Evolutionary conservation across 2,329 filamentous ascomycete species (phyloP), one percentile per base, ranked within the genome.

Genomic region (Fusarium incarnatum): DNA sequence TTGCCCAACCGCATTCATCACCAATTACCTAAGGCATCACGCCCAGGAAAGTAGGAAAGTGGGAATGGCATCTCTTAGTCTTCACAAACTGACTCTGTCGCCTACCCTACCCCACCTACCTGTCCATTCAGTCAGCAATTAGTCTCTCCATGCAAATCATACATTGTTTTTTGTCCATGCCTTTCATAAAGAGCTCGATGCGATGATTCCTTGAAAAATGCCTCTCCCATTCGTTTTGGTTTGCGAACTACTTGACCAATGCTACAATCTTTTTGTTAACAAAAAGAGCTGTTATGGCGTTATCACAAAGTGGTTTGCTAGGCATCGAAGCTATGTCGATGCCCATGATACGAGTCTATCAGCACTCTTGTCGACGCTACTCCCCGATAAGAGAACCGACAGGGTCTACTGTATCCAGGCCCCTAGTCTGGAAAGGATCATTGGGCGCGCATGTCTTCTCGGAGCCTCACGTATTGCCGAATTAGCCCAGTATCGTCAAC

Each of bases 351-450:
- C 87, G 2, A 82, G 90, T 73, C 82, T 85, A 3, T 81, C 87
- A 2, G 91, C 92, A 4, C 81, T 97, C 3, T 82, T 97, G 0
- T 94, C 92, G 2, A 90, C 91, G 5, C 80, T 98, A 1, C 86
- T 97, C 0, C 93, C 94, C 0, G 90, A 94, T 67, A 89, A 86
- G 69, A 86, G 94, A 56, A 90, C 89, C 5, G 94, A 97, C 76
- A 87, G 93, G 28, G 92, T 95, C 3, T 97, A 94, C 77, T 86
- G 85, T 40, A 83, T 97, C 2, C 88, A 92, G 74, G 82, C 87
- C 8, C 76, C 81, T 11, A 84, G 82, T 0, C 83, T 97, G 1
- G 87, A 90, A 59, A 88, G 85, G 54, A 86, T 93, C n/a, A 84
- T 97, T 18, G 87, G 85, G 5, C 87, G 89, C 32, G 87, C 88